Percentiles rank a stretch among this genome's conserved stretches.
Evolutionary conservation across 441 rosid genomes (phyloP).

Genomic region (Corymbia citriodora): DNA sequence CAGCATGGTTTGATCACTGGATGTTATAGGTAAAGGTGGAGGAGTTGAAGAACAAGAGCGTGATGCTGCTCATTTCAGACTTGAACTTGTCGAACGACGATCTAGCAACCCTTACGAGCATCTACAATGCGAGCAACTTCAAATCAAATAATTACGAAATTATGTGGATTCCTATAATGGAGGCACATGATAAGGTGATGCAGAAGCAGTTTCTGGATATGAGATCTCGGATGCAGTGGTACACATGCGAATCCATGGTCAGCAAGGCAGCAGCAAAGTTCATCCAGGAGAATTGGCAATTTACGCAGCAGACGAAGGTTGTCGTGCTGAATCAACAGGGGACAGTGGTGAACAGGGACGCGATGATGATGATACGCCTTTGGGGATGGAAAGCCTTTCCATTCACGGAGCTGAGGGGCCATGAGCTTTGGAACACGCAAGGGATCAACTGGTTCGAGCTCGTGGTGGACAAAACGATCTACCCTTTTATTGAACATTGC

Average conservation of each 20-base stretch:
- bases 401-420: background rate
- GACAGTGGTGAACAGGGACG: background rate
- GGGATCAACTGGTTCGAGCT: background rate
- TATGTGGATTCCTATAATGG: background rate
- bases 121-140: background rate
- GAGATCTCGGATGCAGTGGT: too few species aligned
- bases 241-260: background rate
- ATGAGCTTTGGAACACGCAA: fast-evolving
- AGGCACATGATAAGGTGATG: too few species aligned
- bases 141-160: background rate
- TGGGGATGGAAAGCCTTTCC: background rate
- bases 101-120: background rate
- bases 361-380: background rate
- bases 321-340: background rate
- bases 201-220: background rate
- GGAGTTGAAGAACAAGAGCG: background rate
- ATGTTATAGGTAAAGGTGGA: background rate
- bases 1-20: background rate
- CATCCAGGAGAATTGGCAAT: background rate
- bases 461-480: background rate
- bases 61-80: background rate
- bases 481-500: background rate
- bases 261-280: background rate
- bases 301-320: background rate
- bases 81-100: background rate